Evolutionary conservation across 2,329 filamentous ascomycete genomes (phyloP).

Genomic region (Colletotrichum paranaense): DNA sequence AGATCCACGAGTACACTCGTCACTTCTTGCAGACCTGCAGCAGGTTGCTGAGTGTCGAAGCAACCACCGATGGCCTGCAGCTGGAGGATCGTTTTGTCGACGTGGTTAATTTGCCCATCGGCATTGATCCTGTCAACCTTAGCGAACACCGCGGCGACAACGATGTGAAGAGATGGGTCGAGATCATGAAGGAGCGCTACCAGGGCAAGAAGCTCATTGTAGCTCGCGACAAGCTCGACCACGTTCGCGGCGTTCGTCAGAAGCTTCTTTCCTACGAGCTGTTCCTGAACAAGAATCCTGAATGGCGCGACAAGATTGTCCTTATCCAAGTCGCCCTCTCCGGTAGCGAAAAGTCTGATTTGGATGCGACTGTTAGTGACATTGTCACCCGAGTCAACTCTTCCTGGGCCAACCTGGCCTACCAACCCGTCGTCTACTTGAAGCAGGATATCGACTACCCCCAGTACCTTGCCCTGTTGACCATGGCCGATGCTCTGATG

Average conservation of each 20-base stretch:
- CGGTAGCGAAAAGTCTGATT: conserved; percentile 86
- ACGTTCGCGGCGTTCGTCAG: conserved; percentile 90
- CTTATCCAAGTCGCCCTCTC: conserved; percentile 95
- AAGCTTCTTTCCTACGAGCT: conserved; percentile 93
- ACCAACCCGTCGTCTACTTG: conserved; percentile 92
- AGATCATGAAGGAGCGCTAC: conserved; percentile 85
- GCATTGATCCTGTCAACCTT: conserved; percentile 86
- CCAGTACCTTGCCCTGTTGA: conserved; percentile 92
- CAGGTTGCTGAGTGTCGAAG: conserved; percentile 89
- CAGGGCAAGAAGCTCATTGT: conserved; percentile 91
- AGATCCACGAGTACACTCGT: conserved; percentile 91
- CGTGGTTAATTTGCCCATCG: conserved; percentile 86
- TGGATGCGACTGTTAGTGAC: conserved; percentile 89
- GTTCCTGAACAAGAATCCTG: conserved; percentile 92
- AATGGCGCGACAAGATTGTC: conserved; percentile 89
- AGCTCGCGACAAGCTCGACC: conserved; percentile 92
- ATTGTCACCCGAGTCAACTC: conserved; percentile 97
- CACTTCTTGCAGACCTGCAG: conserved; percentile 98
- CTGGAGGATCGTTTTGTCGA: conserved; percentile 94
- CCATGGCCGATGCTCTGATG: conserved; percentile 91
- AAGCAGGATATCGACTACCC: conserved; percentile 94
- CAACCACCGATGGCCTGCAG: conserved; percentile 87
- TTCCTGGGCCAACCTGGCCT: conserved; percentile 87
- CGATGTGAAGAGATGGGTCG: conserved; percentile 82
- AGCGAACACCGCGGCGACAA: conserved; percentile 75